A percentile compares a stretch with the other conserved stretches of the same genome.
Conservation (phyloP, 1,284 basidiomycete genomes). For the Cryptococcus maquisensis region DNA sequence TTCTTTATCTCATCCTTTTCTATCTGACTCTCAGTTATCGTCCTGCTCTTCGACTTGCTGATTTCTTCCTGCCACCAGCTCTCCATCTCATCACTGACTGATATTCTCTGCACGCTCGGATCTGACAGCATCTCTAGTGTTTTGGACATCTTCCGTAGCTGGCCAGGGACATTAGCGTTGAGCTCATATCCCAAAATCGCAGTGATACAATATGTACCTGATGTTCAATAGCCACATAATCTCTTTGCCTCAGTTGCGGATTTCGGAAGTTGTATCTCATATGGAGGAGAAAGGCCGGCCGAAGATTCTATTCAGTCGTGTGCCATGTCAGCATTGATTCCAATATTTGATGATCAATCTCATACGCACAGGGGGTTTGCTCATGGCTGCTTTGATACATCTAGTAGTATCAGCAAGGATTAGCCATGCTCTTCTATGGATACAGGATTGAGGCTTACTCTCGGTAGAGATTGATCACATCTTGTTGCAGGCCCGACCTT, state of each 20-base stretch:
- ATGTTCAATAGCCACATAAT: constrained; percentile 49
- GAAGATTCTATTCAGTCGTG: constrained; percentile 14
- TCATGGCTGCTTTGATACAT: constrained; percentile 35
- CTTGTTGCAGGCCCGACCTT: constrained; percentile 46
- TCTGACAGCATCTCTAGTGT: constrained; percentile 46
- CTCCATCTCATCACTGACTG: constrained; percentile 39
- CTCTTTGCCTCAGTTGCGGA: constrained; percentile 39
- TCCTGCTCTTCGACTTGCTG: neutral
- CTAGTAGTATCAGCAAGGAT: constrained; percentile 12
- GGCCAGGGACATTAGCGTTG: neutral
- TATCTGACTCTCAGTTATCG: constrained; percentile 4
- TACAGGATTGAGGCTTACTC: constrained; percentile 22
- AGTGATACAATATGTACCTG: constrained; percentile 26
- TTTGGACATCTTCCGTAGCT: constrained; percentile 44
- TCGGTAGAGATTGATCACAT: constrained; percentile 46
- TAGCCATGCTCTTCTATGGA: constrained; percentile 1
- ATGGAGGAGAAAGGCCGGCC: constrained; percentile 42
- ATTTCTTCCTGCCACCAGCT: constrained; percentile 46
- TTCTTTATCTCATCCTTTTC: constrained; percentile 10
- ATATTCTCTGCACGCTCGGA: constrained; percentile 37
- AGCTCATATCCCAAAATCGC: too few species aligned
- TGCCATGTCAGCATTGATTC: neutral
- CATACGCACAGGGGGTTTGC: constrained; percentile 32
- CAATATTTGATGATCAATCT: neutral
- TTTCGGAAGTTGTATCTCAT: constrained; percentile 47